phyloP scores from a whole-genome alignment of 2,329 filamentous ascomycete species.

The Ceratocystis colombiana region DNA sequence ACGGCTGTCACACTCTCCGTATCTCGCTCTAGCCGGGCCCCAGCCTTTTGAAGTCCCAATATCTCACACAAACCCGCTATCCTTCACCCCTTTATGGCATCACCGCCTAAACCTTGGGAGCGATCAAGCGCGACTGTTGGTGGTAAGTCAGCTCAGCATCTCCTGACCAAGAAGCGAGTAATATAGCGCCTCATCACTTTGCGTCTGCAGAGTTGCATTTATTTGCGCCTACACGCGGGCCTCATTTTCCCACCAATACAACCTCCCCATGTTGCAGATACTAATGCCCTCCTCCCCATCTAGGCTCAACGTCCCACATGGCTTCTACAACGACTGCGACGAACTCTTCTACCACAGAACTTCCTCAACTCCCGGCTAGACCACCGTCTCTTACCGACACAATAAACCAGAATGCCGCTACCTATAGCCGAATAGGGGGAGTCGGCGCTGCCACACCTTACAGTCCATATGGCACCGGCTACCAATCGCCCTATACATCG shows the following conservation, averaged over 20 bases:
- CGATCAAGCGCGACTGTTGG: slow-evolving; percentile 49
- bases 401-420: slow-evolving; percentile 79
- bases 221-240: slow-evolving; percentile 29
- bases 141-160: slow-evolving; percentile 21
- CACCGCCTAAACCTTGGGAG: slow-evolving; percentile 97
- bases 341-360: slow-evolving; percentile 32
- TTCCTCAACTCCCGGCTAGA: slow-evolving; percentile 68
- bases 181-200: slow-evolving; percentile 35
- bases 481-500: slow-evolving; percentile 36
- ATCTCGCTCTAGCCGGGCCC: background rate
- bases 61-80: slow-evolving; percentile 1
- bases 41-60: background rate
- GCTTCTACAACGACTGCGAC: slow-evolving; percentile 35
- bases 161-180: slow-evolving; percentile 29
- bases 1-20: background rate
- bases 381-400: slow-evolving; percentile 67
- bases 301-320: slow-evolving; percentile 30
- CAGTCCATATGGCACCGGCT: slow-evolving; percentile 33
- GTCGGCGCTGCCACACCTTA: slow-evolving; percentile 40
- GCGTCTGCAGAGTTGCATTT: slow-evolving; percentile 33
- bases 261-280: slow-evolving; percentile 16
- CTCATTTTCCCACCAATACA: slow-evolving; percentile 33
- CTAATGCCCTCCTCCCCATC: slow-evolving; percentile 26
- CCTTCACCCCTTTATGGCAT: slow-evolving; percentile 45
- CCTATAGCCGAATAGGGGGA: slow-evolving; percentile 52